Evolutionary conservation across 108 stramenopile genomes (phyloP).

Genomic region (Mediolabrus comicus): DNA sequence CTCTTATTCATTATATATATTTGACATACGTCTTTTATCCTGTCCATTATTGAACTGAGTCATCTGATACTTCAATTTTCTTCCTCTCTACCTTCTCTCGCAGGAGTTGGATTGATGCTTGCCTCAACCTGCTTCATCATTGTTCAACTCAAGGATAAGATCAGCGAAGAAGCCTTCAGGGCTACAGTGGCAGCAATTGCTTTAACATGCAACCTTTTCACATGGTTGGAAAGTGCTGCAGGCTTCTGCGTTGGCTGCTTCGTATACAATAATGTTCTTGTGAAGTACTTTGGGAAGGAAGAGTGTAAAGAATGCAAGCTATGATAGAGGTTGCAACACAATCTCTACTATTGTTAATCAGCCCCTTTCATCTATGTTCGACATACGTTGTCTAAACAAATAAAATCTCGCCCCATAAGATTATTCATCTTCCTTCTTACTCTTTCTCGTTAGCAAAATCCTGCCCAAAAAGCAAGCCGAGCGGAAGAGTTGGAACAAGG

Average conservation of each 20-base stretch:
- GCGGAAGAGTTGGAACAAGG: conserved; percentile 79
- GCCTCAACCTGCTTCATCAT: conserved; percentile 36
- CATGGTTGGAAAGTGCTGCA: conserved; percentile 49
- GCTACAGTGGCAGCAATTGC: conserved; percentile 23
- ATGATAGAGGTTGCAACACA: too few species aligned
- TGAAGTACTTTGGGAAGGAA: conserved; percentile 29
- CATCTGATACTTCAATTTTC: too few species aligned
- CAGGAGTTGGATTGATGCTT: conserved; percentile 45
- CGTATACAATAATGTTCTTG: conserved; percentile 50
- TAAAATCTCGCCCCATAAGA: too few species aligned
- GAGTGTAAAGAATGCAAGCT: conserved; percentile 63
- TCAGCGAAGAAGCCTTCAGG: conserved; percentile 16
- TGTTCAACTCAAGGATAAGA: conserved; percentile 19
- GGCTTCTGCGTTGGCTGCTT: conserved; percentile 67
- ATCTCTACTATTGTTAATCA: too few species aligned
- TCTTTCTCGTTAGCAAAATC: conserved; percentile 41
- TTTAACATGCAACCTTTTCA: conserved; percentile 44
- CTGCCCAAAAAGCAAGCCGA: conserved; percentile 74
- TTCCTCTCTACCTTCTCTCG: neutral
- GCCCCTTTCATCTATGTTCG: too few species aligned
- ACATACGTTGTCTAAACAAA: too few species aligned
- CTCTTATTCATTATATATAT: too few species aligned
- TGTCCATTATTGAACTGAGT: too few species aligned
- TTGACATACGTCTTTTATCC: too few species aligned
- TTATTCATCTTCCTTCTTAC: conserved; percentile 11